Percentiles rank a stretch among this genome's conserved stretches.
Evolutionary conservation across 139 green algal genomes (phyloP).

Genomic region (Trebouxia sp.): DNA sequence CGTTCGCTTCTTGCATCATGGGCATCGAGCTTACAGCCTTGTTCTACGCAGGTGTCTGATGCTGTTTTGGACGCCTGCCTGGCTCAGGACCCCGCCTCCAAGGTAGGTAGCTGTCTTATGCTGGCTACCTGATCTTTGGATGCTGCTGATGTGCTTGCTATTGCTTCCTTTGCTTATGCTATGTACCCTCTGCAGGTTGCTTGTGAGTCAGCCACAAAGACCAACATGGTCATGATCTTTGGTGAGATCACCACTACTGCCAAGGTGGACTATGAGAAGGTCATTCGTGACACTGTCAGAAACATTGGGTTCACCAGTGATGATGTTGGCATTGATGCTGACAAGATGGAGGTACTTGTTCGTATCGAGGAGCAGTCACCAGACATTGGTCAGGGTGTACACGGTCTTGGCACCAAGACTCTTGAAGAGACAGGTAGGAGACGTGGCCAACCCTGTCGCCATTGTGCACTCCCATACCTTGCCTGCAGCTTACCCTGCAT

Average conservation of each 20-base stretch:
- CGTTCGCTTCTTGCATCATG: no score
- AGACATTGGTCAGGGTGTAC: slow-evolving; percentile 98
- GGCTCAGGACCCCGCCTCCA: slow-evolving; percentile 92
- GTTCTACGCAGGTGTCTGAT: slow-evolving; percentile 87
- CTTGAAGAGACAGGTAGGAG: slow-evolving; percentile 95
- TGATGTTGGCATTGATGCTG: slow-evolving; percentile 92
- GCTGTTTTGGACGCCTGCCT: slow-evolving; percentile 97
- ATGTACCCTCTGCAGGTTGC: slow-evolving; percentile 64
- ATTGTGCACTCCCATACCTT: no score
- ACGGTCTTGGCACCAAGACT: slow-evolving; percentile 99
- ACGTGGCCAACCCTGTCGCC: no score
- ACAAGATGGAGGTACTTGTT: slow-evolving; percentile 99
- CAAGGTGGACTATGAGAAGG: slow-evolving; percentile 98
- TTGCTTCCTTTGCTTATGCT: no score
- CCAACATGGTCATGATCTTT: slow-evolving; percentile 99
- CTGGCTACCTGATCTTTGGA: neutral
- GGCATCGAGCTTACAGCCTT: neutral
- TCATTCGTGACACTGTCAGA: slow-evolving; percentile 71
- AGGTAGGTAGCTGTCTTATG: slow-evolving; percentile 62
- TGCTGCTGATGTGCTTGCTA: neutral
- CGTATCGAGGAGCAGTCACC: slow-evolving; percentile 98
- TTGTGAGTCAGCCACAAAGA: slow-evolving; percentile 99
- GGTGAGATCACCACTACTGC: slow-evolving; percentile 99
- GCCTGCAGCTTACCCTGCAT: no score
- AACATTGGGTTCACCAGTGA: slow-evolving; percentile 95